These are phyloP conservation scores for Herpotrichia juniperi DNA, from an alignment of 2,329 filamentous ascomycete species.

Conservation along the genomic window DNA sequence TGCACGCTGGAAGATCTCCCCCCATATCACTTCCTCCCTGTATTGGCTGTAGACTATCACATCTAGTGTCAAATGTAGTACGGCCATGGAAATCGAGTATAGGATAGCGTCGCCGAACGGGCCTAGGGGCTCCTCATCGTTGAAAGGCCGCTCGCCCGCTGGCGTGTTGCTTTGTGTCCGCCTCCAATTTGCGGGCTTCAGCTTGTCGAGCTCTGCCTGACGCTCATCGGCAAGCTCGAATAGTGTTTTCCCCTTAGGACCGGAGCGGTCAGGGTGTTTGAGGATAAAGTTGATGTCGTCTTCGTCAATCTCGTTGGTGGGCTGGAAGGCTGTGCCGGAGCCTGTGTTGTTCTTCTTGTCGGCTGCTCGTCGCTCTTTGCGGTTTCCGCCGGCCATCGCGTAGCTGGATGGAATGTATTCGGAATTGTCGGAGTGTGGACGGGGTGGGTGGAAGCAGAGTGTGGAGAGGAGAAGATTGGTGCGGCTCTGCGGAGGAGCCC, in stretches of 20 bases:
- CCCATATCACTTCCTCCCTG: slow-evolving; percentile 68
- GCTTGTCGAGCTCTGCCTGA: slow-evolving; percentile 49
- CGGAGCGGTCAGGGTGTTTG: slow-evolving; percentile 70
- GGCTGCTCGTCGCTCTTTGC: slow-evolving; percentile 52
- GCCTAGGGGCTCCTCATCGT: slow-evolving; percentile 52
- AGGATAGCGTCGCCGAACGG: slow-evolving; percentile 55
- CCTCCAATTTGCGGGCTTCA: slow-evolving; percentile 55
- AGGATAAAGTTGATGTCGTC: slow-evolving; percentile 66
- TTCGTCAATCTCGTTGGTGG: slow-evolving; percentile 42
- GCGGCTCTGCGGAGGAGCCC: slow-evolving; percentile 24
- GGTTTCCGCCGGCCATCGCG: slow-evolving; percentile 46
- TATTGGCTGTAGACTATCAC: slow-evolving; percentile 82
- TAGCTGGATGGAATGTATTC: neutral
- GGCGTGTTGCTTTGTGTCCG: slow-evolving; percentile 48
- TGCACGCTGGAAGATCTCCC: slow-evolving; percentile 59
- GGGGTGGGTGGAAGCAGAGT: slow-evolving; percentile 14
- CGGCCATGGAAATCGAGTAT: slow-evolving; percentile 65
- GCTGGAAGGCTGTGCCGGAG: slow-evolving; percentile 43
- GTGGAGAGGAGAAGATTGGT: slow-evolving; percentile 6
- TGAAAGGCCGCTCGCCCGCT: slow-evolving; percentile 37
- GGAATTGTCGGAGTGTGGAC: neutral
- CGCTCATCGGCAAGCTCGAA: slow-evolving; percentile 73
- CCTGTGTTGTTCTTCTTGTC: slow-evolving; percentile 25
- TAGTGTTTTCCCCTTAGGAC: slow-evolving; percentile 69
- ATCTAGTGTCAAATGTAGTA: slow-evolving; percentile 79